A percentile compares a stretch with the other conserved stretches of the same genome.
Conservation (phyloP, 306 rosid genomes). For the Dryas alaskensis region DNA sequence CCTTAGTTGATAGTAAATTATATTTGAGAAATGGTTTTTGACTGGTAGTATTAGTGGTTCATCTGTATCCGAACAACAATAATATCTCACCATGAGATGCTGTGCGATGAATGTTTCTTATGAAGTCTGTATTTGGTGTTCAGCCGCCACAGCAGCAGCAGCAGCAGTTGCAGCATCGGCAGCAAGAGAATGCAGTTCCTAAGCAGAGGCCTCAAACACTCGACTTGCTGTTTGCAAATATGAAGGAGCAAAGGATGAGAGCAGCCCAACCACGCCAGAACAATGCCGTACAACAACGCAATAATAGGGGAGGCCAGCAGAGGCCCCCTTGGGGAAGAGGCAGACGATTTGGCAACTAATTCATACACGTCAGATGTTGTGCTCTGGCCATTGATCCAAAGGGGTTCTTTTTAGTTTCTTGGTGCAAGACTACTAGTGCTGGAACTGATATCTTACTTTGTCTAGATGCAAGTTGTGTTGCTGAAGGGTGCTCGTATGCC, state of each 20-base stretch:
- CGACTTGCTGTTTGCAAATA: constrained; percentile 79
- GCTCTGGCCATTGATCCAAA: too few relatives aligned
- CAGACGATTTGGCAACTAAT: constrained; percentile 59
- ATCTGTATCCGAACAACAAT: neutral
- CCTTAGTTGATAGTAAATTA: neutral
- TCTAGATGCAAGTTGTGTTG: constrained; percentile 2
- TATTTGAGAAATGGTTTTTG: neutral
- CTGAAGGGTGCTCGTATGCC: neutral
- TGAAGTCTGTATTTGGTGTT: constrained; percentile 12
- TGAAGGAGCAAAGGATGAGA: constrained; percentile 84
- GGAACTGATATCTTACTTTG: neutral
- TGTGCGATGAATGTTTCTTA: neutral
- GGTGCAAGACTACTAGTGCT: neutral
- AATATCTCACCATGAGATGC: neutral
- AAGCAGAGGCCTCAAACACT: constrained; percentile 77
- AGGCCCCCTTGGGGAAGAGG: constrained; percentile 73
- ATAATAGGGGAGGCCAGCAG: constrained; percentile 43
- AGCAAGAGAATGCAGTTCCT: constrained; percentile 32
- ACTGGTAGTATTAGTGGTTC: neutral
- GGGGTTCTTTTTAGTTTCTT: neutral
- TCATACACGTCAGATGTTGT: neutral
- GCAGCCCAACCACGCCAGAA: constrained; percentile 46
- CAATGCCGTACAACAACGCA: constrained; percentile 37
- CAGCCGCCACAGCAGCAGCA: constrained; percentile 37
- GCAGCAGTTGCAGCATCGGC: constrained; percentile 28